A percentile compares a stretch with the other conserved stretches of the same genome.
Conservation (phyloP, 2,329 filamentous ascomycete species). For the Penicillium sp. region DNA sequence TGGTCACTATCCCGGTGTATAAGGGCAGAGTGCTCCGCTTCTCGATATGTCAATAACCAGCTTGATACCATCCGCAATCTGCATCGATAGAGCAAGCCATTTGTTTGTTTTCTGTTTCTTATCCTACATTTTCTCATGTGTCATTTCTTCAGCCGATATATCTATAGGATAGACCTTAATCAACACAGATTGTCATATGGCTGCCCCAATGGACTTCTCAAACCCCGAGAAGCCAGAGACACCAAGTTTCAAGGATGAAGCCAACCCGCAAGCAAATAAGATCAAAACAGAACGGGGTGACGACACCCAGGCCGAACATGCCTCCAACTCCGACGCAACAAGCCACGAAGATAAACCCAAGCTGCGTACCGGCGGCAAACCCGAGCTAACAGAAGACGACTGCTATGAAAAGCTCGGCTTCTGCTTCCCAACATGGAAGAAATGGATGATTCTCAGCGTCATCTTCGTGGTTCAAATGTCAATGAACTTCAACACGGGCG, state of each 20-base stretch:
- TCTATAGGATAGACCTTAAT: neutral
- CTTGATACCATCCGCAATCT: neutral
- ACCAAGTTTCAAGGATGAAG: conserved; percentile 1
- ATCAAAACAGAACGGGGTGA: conserved; percentile 7
- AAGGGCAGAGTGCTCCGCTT: neutral
- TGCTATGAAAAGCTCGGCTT: conserved; percentile 64
- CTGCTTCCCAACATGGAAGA: conserved; percentile 59
- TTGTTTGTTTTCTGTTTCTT: neutral
- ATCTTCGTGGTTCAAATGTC: conserved; percentile 72
- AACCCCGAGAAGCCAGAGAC: conserved; percentile 12
- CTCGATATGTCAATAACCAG: neutral
- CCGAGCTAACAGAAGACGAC: conserved; percentile 49
- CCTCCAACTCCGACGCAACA: conserved; percentile 12
- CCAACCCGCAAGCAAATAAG: neutral
- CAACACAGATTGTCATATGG: conserved; percentile 5
- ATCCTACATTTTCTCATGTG: neutral
- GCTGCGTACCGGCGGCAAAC: conserved; percentile 17
- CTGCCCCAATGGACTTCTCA: neutral
- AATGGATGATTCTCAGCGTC: conserved; percentile 68
- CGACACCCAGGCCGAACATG: conserved; percentile 20
- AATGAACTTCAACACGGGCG: conserved; percentile 75
- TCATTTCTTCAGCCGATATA: neutral
- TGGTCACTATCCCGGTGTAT: neutral
- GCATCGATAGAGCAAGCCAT: neutral
- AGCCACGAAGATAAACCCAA: conserved; percentile 11